phyloP scores from a whole-genome alignment of 2,329 filamentous ascomycete genomes.

The Diaporthe nobilis region DNA sequence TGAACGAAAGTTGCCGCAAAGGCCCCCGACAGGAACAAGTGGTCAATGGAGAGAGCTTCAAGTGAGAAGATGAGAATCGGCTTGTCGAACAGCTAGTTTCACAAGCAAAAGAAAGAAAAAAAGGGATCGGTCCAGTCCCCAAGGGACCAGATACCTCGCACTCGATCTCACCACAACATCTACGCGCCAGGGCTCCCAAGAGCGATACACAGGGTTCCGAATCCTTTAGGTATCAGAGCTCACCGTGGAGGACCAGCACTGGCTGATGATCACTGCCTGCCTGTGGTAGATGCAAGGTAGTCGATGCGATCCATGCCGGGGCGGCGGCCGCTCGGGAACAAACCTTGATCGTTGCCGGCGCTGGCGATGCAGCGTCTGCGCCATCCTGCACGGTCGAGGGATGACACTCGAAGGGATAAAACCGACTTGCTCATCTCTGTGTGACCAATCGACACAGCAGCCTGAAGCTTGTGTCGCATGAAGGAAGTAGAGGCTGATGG shows the following conservation, averaged over 20 bases:
- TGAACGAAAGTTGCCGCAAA: not conserved
- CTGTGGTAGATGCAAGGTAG: not conserved
- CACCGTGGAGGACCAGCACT: not conserved
- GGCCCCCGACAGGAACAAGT: not conserved
- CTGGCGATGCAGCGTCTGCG: not conserved
- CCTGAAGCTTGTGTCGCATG: not conserved
- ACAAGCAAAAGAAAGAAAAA: not conserved
- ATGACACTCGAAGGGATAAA: not conserved
- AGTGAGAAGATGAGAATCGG: not conserved
- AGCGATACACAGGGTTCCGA: not conserved
- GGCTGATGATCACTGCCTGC: not conserved
- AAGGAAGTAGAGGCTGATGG: conserved; percentile 5
- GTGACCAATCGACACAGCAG: not conserved
- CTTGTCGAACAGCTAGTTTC: conserved; percentile 18
- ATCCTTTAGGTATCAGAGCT: conserved; percentile 32
- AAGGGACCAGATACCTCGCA: not conserved
- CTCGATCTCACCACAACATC: not conserved
- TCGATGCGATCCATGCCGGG: too few relatives aligned
- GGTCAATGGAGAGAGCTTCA: too few relatives aligned
- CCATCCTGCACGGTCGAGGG: not conserved
- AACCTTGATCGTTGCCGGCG: conserved; percentile 1
- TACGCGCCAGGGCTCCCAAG: not conserved
- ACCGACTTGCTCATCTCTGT: not conserved
- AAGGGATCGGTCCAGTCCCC: not conserved
- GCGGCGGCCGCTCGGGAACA: conserved; percentile 13